Conservation (phyloP, 2,329 filamentous ascomycete genomes). For the Calonectria multiphialidica region DNA sequence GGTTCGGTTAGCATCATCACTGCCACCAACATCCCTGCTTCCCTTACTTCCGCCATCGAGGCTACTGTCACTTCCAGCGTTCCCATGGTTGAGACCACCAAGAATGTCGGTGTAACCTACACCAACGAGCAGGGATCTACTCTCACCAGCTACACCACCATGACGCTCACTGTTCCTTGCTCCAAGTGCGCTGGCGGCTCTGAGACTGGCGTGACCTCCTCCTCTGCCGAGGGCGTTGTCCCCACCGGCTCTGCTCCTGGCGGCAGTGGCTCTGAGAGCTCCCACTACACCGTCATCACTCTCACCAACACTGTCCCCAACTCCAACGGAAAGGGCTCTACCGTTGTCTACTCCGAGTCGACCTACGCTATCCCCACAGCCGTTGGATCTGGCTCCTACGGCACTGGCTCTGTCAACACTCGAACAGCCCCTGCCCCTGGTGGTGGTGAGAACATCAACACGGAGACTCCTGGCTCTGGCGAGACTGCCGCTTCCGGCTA, state of each 20-base stretch:
- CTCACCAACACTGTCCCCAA: constrained; percentile 30
- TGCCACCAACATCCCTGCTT: constrained; percentile 21
- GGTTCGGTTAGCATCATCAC: constrained; percentile 37
- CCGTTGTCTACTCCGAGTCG: constrained; percentile 27
- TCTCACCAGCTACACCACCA: constrained; percentile 22
- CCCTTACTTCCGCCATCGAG: constrained; percentile 24
- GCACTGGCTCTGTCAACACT: neutral
- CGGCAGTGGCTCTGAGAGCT: constrained; percentile 4
- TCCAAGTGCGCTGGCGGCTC: constrained; percentile 14
- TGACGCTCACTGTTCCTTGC: constrained; percentile 25
- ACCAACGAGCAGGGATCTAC: constrained; percentile 26
- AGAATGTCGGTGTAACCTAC: constrained; percentile 21
- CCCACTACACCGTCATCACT: constrained; percentile 25
- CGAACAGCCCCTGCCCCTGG: neutral
- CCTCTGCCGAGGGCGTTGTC: neutral
- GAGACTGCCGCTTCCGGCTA: neutral
- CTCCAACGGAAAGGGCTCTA: constrained; percentile 29
- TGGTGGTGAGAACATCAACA: neutral
- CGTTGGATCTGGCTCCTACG: neutral
- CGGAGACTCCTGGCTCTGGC: neutral
- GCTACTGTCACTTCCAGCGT: constrained; percentile 30
- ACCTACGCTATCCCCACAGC: constrained; percentile 28
- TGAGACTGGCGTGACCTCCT: neutral
- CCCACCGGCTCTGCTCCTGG: neutral
- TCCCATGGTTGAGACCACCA: constrained; percentile 32